Percentiles rank a stretch among this genome's conserved stretches.
phyloP scores from a whole-genome alignment of 352 stramenopile species.

The Phytophthora tubulina region DNA sequence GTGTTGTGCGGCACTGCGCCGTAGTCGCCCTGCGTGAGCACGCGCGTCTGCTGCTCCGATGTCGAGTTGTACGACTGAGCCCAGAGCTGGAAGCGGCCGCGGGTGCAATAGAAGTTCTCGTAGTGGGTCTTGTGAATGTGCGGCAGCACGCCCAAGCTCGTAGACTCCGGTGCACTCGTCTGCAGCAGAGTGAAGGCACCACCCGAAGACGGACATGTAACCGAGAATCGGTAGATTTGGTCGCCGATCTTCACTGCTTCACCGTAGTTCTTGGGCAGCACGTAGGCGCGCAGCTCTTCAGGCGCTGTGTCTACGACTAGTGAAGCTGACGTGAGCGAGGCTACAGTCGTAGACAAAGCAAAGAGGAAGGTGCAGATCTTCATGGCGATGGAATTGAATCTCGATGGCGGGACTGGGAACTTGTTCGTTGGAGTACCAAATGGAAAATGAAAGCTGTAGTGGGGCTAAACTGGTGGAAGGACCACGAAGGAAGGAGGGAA shows the following conservation, averaged over 20 bases:
- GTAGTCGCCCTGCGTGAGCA: slow-evolving; percentile 65
- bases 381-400: slow-evolving; percentile 17
- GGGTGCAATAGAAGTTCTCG: slow-evolving; percentile 71
- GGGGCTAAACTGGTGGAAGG: not conserved
- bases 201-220: slow-evolving; percentile 58
- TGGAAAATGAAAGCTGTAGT: slow-evolving; percentile 19
- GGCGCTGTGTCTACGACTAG: slow-evolving; percentile 56
- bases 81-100: slow-evolving; percentile 63
- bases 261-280: slow-evolving; percentile 58
- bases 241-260: slow-evolving; percentile 48
- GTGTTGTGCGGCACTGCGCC: slow-evolving; percentile 67
- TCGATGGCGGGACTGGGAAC: not conserved
- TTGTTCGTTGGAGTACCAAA: slow-evolving; percentile 19
- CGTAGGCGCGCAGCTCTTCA: slow-evolving; percentile 53
- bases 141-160: slow-evolving; percentile 56
- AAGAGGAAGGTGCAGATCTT: slow-evolving; percentile 38
- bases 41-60: slow-evolving; percentile 50
- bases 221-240: slow-evolving; percentile 64
- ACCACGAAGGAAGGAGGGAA: not conserved
- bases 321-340: slow-evolving; percentile 32
- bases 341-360: slow-evolving; percentile 20
- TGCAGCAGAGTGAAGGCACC: slow-evolving; percentile 54
- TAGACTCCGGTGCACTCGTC: slow-evolving; percentile 58
- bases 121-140: slow-evolving; percentile 70
- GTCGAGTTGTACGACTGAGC: slow-evolving; percentile 43